Evolutionary conservation across 148 eudicot species (phyloP).

Genomic region (Fagopyrum esculentum): DNA sequence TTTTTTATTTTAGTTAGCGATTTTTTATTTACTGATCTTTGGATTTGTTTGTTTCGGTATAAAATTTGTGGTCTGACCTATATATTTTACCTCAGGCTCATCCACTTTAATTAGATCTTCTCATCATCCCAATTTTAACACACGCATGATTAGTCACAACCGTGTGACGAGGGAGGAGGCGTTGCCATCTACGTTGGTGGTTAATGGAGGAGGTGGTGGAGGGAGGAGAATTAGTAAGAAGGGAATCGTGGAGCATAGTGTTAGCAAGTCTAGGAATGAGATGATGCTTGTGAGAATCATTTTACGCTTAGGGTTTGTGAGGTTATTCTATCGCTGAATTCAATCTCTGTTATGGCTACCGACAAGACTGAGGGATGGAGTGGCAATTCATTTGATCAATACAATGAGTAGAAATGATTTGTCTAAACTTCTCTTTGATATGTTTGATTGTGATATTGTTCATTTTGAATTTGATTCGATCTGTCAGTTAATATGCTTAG

Average conservation of each 20-base stretch:
- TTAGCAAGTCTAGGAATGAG: conserved; percentile 33
- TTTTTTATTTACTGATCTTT: too few relatives aligned
- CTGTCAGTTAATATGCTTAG: not conserved
- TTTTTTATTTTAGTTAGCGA: too few relatives aligned
- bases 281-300: conserved; percentile 36
- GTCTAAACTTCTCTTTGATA: not conserved
- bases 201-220: conserved; percentile 10
- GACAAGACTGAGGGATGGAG: conserved; percentile 86
- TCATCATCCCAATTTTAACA: not conserved
- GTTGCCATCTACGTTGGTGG: conserved; percentile 18
- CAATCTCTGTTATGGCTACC: conserved; percentile 79
- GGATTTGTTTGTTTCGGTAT: too few relatives aligned
- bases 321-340: conserved; percentile 47
- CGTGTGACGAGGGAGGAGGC: conserved; percentile 32
- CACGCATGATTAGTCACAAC: conserved; percentile 20
- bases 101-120: too few relatives aligned
- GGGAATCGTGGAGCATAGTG: conserved; percentile 23
- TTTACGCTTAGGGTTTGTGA: conserved; percentile 55
- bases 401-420: conserved; percentile 68
- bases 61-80: too few relatives aligned
- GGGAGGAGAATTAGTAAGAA: conserved; percentile 21
- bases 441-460: not conserved
- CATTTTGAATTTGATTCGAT: not conserved
- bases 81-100: too few relatives aligned
- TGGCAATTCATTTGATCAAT: conserved; percentile 90